A percentile compares a stretch with the other conserved stretches of the same genome.
Conservation (phyloP, 202 grass and related monocot species). For the Digitaria exilis region DNA sequence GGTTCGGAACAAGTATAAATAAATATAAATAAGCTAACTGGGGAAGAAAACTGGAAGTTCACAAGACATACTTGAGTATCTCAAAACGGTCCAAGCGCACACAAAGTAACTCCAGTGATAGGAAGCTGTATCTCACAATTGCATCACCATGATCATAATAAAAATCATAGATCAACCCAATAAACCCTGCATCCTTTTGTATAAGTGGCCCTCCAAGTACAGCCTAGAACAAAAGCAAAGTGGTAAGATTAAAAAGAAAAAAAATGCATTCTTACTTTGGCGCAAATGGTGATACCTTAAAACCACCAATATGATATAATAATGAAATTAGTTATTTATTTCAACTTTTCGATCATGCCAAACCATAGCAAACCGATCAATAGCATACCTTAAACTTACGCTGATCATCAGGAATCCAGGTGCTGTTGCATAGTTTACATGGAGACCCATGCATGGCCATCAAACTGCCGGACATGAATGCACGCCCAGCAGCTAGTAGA, state of each 20-base stretch:
- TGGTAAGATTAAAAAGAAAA: neutral
- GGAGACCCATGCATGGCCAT: neutral
- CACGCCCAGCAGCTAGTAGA: neutral
- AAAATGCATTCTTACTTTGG: neutral
- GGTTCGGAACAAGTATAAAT: neutral
- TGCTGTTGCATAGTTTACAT: neutral
- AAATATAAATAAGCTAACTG: neutral
- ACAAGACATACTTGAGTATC: neutral
- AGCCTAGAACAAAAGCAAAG: slow-evolving; percentile 19
- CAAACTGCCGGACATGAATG: neutral
- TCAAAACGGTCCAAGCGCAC: neutral
- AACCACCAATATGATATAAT: neutral
- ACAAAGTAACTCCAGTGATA: neutral
- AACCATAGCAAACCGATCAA: neutral
- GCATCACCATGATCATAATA: neutral
- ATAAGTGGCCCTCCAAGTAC: slow-evolving; percentile 34
- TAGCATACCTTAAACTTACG: neutral
- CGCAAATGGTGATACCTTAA: neutral
- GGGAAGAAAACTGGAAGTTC: neutral
- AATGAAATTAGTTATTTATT: neutral
- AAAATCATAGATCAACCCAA: slow-evolving; percentile 21
- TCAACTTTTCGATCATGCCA: neutral
- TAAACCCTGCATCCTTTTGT: neutral
- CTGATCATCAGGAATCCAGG: neutral
- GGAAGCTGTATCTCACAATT: neutral